Base-by-base conservation (phyloP, 2,329 filamentous ascomycete genomes). In the Emericellopsis atlantica region DNA sequence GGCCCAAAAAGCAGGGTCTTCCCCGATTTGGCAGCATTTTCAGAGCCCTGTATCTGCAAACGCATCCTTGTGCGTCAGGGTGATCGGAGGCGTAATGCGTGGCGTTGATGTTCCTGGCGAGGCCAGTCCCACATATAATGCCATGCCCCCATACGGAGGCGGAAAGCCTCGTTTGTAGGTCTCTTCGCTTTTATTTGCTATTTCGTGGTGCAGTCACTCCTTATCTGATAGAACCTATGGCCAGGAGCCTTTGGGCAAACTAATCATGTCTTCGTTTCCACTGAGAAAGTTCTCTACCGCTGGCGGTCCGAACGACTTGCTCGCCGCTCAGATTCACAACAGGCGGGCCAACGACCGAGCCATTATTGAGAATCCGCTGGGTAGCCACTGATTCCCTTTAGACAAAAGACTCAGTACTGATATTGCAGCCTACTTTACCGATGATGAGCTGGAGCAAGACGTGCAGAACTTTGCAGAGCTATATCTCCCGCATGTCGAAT, bases 331-430 rank as follows among this genome's bases (percentile, higher is more conserved):
- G 37, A 49, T 51, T 2, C 43, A 48, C 10, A 52, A 47, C 36
- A 51, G 58, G 40, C 53, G 51, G 14, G 47, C 51, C 21, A 61
- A 60, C 35, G 53, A 56, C 38, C 52, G 54, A 24, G 55, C 55
- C 7, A 47, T 62, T 32, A 62, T 64, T 18, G 60, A 62, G 38
- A 64, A 60, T 34, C 57, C 60, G 3, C 44, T 64, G 32, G 49
- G 55, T 58, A 45, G 11, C 38, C 40, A 5, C 18, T 15, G 18
- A 16, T 29, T 29, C 12, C 26, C 6, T 29, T 12, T 3, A 7
- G 6, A 29, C 3, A 29, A 12, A 35, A 12, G 32, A 9, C 5
- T 9, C 8, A 15, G 4, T 12, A 21, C 32, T 35, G 32, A 35
- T 14, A 35, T 23, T 11, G n/a, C 29, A 65, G 62, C 61, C 6